Evolutionary conservation across 768 basidiomycete genomes (phyloP).

Genomic region (Gymnopilus dilepis): DNA sequence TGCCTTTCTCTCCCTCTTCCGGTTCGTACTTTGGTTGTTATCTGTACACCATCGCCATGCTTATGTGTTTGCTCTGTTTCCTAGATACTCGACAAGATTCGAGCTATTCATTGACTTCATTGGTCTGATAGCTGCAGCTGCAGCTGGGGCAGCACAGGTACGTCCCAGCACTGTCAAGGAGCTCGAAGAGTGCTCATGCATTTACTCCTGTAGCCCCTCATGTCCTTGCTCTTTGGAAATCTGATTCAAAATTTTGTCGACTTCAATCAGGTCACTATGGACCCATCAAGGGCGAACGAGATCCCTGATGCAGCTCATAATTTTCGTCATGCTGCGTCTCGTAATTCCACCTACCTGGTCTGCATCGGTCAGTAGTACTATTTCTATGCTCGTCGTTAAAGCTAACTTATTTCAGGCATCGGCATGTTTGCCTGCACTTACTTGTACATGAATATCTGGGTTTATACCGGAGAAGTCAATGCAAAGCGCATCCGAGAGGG

Average conservation of each 20-base stretch:
- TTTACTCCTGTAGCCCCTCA: conserved; percentile 58
- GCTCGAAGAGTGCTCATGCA: conserved; percentile 7
- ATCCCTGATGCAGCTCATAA: conserved; percentile 42
- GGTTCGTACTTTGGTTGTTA: too few species aligned
- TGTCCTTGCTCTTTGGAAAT: conserved; percentile 86
- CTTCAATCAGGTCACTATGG: conserved; percentile 45
- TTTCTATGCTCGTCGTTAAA: background rate
- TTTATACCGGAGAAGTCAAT: conserved; percentile 79
- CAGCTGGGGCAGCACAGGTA: conserved; percentile 83
- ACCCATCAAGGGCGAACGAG: conserved; percentile 32
- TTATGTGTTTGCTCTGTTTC: conserved; percentile 16
- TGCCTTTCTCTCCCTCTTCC: conserved; percentile 30
- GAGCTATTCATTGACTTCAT: conserved; percentile 73
- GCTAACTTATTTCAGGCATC: conserved; percentile 49
- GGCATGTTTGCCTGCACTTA: conserved; percentile 80
- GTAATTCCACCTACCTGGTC: conserved; percentile 68
- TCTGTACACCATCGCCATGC: background rate
- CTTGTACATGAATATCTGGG: conserved; percentile 72
- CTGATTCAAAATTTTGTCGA: conserved; percentile 75
- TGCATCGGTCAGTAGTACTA: conserved; percentile 59
- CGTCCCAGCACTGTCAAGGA: conserved; percentile 18
- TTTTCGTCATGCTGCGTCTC: conserved; percentile 59
- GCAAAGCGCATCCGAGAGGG: conserved; percentile 84
- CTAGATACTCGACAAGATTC: conserved; percentile 73
- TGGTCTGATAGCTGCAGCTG: conserved; percentile 73